Evolutionary conservation across 306 rosid species (phyloP).

Genomic region (Chamaecrista fasciculata): DNA sequence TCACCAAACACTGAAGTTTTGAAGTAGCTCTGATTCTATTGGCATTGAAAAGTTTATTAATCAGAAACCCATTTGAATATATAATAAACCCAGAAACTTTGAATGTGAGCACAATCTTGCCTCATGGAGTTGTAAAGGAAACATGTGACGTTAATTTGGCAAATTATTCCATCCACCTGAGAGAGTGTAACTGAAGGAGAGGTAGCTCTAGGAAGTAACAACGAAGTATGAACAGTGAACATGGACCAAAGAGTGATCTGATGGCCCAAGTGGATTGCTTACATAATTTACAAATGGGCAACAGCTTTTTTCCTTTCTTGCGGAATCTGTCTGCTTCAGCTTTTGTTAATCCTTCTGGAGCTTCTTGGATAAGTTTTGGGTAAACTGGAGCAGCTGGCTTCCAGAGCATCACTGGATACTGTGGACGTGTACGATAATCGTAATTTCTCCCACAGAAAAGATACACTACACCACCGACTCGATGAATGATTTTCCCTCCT

Average conservation of each 20-base stretch:
- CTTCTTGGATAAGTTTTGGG: constrained; percentile 94
- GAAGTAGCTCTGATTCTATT: constrained; percentile 5
- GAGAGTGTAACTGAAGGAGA: not conserved
- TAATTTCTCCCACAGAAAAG: constrained; percentile 93
- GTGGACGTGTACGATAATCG: constrained; percentile 76
- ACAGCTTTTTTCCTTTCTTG: constrained; percentile 64
- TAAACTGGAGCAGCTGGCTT: constrained; percentile 94
- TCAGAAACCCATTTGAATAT: constrained; percentile 12
- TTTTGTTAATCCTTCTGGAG: constrained; percentile 85
- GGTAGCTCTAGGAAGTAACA: not conserved
- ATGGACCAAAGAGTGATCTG: constrained; percentile 10
- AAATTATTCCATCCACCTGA: constrained; percentile 14
- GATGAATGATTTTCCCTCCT: constrained; percentile 84
- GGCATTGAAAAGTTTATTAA: constrained; percentile 2
- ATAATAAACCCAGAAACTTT: constrained; percentile 1
- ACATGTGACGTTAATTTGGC: not conserved
- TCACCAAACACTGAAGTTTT: not conserved
- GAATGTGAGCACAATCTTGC: constrained; percentile 24
- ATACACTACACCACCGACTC: constrained; percentile 81
- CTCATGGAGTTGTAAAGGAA: constrained; percentile 21
- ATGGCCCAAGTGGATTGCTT: constrained; percentile 25
- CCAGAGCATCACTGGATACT: constrained; percentile 97
- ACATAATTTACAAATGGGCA: constrained; percentile 96
- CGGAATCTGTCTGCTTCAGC: constrained; percentile 68
- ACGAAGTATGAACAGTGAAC: not conserved